phyloP scores from a whole-genome alignment of 2,329 filamentous ascomycete genomes.

The Atkinsonella texensis region DNA sequence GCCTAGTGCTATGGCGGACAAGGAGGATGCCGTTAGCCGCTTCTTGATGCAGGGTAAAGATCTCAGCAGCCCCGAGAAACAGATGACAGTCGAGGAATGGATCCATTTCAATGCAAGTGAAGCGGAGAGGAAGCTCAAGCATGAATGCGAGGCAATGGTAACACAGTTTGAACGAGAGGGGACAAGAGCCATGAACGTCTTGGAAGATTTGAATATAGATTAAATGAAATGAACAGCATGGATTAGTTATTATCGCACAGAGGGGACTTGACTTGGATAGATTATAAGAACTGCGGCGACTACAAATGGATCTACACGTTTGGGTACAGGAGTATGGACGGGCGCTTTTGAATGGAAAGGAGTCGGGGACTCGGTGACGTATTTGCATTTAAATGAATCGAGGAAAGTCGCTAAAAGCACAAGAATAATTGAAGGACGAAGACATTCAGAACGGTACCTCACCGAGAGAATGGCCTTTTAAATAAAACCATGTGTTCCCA shows the following conservation, averaged over 20 bases:
- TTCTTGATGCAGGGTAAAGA: conserved; percentile 44
- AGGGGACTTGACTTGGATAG: neutral
- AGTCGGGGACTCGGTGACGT: neutral
- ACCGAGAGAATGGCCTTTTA: no score
- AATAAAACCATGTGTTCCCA: no score
- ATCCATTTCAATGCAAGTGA: conserved; percentile 68
- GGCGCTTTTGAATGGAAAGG: neutral
- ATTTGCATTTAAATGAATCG: neutral
- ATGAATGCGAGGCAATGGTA: conserved; percentile 76
- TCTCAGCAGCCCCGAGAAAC: conserved; percentile 65
- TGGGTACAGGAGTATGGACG: neutral
- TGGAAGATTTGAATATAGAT: conserved; percentile 60
- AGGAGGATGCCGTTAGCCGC: conserved; percentile 39
- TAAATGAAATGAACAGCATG: conserved; percentile 11
- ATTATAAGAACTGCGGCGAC: neutral
- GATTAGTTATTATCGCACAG: neutral
- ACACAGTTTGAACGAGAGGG: conserved; percentile 75
- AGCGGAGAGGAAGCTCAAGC: conserved; percentile 67
- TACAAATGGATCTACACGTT: neutral
- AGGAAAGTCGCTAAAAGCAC: no score
- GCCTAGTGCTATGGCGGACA: conserved; percentile 29
- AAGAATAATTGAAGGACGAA: no score
- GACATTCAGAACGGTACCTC: no score
- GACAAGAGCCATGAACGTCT: conserved; percentile 57
- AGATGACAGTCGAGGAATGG: conserved; percentile 93